A percentile compares a stretch with the other conserved stretches of the same genome.
These are phyloP conservation scores for Immersiporthe knoxdaviesiana DNA, from an alignment of 2,329 filamentous ascomycete genomes.

Conservation along the genomic window DNA sequence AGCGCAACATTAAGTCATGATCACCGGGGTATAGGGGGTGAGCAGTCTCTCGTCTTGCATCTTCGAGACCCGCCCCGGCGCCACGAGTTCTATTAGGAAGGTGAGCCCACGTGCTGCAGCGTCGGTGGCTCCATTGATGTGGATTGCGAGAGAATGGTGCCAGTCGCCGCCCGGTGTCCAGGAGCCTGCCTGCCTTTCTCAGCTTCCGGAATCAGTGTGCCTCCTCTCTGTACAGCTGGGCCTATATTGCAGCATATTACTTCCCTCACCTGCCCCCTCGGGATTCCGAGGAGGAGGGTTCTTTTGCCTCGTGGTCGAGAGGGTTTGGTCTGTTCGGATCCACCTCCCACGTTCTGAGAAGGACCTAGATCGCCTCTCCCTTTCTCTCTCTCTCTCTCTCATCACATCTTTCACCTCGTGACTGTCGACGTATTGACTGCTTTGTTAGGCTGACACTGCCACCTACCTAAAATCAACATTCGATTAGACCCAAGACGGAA, in stretches of 20 bases:
- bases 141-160: constrained; percentile 1
- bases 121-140: background rate
- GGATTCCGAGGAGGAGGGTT: background rate
- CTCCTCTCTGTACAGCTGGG: background rate
- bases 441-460: background rate
- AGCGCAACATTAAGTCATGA: constrained; percentile 9
- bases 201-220: constrained; percentile 1
- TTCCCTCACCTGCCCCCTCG: background rate
- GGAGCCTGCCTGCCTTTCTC: background rate
- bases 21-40: constrained; percentile 7
- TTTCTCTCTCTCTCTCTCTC: too few relatives aligned
- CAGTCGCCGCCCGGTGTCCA: background rate
- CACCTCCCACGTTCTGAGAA: background rate
- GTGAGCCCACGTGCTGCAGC: constrained; percentile 12
- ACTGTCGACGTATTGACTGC: background rate
- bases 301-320: background rate
- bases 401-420: background rate
- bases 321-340: too few relatives aligned
- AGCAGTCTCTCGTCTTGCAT: background rate
- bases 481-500: background rate
- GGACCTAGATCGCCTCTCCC: background rate
- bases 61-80: background rate
- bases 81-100: constrained; percentile 10
- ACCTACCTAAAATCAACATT: background rate
- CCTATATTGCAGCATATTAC: background rate